Percentiles rank a stretch among this genome's conserved stretches.
phyloP scores from a whole-genome alignment of 495 filamentous ascomycete species.

The Trichocladium uniseriatum region DNA sequence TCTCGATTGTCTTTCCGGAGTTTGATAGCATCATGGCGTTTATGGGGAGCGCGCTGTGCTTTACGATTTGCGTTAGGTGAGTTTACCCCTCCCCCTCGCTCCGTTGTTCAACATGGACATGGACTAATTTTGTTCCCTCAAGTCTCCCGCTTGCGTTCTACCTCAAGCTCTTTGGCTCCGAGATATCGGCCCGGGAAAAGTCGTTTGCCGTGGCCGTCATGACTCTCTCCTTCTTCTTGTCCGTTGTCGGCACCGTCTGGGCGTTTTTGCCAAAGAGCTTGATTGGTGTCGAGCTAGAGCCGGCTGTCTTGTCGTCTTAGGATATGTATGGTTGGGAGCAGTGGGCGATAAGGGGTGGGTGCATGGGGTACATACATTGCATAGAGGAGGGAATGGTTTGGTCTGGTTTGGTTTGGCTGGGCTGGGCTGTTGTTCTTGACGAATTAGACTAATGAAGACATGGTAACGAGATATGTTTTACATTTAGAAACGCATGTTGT shows the following conservation, averaged over 20 bases:
- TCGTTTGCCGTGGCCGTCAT: conserved; percentile 62
- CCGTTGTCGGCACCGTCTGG: conserved; percentile 71
- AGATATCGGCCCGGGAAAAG: conserved; percentile 58
- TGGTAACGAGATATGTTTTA: too few relatives aligned
- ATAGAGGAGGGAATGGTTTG: too few relatives aligned
- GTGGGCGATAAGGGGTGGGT: too few relatives aligned
- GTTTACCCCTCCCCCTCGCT: conserved; percentile 11
- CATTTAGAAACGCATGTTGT: too few relatives aligned
- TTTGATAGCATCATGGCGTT: conserved; percentile 96
- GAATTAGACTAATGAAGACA: too few relatives aligned
- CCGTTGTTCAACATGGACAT: too few relatives aligned
- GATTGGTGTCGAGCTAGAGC: conserved; percentile 37
- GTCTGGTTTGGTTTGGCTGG: too few relatives aligned
- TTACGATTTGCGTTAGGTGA: conserved; percentile 84
- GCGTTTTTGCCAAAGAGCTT: conserved; percentile 70
- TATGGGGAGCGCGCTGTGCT: conserved; percentile 82
- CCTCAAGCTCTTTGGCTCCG: conserved; percentile 80
- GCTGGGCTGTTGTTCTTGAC: too few relatives aligned
- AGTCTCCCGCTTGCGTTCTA: conserved; percentile 77
- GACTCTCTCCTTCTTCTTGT: conserved; percentile 56
- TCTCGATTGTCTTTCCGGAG: conserved; percentile 71
- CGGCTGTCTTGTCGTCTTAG: too few relatives aligned
- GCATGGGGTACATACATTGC: too few relatives aligned
- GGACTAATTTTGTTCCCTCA: neutral
- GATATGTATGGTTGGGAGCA: too few relatives aligned